Evolutionary conservation across 2,329 filamentous ascomycete genomes (phyloP), one percentile per base, ranked within the genome.

Genomic region (Coniochaeta ligniaria): DNA sequence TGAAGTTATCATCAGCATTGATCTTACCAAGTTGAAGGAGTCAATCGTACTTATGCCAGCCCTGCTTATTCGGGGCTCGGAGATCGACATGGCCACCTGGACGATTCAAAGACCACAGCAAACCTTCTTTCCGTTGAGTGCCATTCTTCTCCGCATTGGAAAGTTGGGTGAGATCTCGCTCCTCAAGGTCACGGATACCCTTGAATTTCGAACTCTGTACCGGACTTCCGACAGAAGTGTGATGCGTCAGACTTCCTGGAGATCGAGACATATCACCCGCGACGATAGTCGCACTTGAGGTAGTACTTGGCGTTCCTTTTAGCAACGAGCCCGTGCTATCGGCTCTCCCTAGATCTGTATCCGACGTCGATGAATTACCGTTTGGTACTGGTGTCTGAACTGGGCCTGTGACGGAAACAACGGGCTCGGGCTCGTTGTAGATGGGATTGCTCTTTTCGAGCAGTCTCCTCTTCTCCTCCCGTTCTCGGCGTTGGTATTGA

Each of bases 41-140:
- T 9, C 59, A 17, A 57, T 83, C 89, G 77, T 80, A 96, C 91
- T 99, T 99, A 74, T 99, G 95, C 95, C 95, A 99, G 58, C 92
- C 93, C 74, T 96, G 92, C 73, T 98, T 97, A 71, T 97, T 98
- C 67, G 99, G 80, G 20, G 92, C 93, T 67, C 95, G 92, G 11
- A 95, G 95, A 72, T 99, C 96, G 31, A 95, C 93, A 73, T 99
- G 95, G 61, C 92, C 94, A 20, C 93, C 93, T 3, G 94, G 94
- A 64, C 92, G 86, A 70, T 94, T 98, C 52, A 98, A 78, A 28
- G 96, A 92, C 95, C 95, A 99, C 8, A 99, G 76, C 11, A 99
- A 80, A 6, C 95, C 96, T 77, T 99, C 95, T 72, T 98, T 99
- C 52, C 91, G 85, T 66, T 94, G 89, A 54, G 88, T 83, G 5